Conservation (phyloP, 2,329 filamentous ascomycete genomes). For the Epichloe bromicola region DNA sequence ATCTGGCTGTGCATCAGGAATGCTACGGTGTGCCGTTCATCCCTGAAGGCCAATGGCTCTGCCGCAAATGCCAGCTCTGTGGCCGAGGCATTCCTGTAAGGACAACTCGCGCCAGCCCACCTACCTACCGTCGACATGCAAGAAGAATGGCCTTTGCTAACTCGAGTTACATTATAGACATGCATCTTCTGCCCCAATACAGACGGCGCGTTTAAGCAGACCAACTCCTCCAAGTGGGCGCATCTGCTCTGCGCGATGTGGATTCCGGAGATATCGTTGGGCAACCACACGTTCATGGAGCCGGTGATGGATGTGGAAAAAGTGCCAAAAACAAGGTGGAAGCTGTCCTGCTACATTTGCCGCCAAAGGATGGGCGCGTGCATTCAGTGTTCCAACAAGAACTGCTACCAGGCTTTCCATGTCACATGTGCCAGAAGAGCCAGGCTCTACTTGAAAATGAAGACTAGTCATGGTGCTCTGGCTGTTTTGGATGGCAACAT, state of each 20-base stretch:
- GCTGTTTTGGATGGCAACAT: slow-evolving; percentile 68
- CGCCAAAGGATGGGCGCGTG: slow-evolving; percentile 96
- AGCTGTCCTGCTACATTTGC: slow-evolving; percentile 89
- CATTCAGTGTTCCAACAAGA: slow-evolving; percentile 96
- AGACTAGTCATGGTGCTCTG: slow-evolving; percentile 69
- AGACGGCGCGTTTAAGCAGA: slow-evolving; percentile 97
- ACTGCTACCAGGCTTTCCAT: slow-evolving; percentile 93
- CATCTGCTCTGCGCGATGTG: slow-evolving; percentile 95
- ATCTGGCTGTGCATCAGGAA: slow-evolving; percentile 94
- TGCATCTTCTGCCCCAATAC: slow-evolving; percentile 98
- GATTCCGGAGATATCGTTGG: slow-evolving; percentile 94
- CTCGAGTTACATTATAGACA: slow-evolving; percentile 35
- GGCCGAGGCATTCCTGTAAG: slow-evolving; percentile 75
- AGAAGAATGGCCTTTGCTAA: not conserved
- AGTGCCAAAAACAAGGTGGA: slow-evolving; percentile 90
- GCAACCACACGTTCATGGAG: slow-evolving; percentile 96
- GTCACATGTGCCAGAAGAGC: slow-evolving; percentile 88
- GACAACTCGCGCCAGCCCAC: not conserved
- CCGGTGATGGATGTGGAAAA: slow-evolving; percentile 97
- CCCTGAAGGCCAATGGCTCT: slow-evolving; percentile 96
- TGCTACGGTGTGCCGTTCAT: slow-evolving; percentile 99
- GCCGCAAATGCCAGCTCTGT: slow-evolving; percentile 90
- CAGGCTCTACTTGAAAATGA: slow-evolving; percentile 89
- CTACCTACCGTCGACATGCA: not conserved
- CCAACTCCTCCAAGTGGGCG: slow-evolving; percentile 90